phyloP scores from a whole-genome alignment of 2,329 filamentous ascomycete genomes.

The Scolecobasidium constrictum region DNA sequence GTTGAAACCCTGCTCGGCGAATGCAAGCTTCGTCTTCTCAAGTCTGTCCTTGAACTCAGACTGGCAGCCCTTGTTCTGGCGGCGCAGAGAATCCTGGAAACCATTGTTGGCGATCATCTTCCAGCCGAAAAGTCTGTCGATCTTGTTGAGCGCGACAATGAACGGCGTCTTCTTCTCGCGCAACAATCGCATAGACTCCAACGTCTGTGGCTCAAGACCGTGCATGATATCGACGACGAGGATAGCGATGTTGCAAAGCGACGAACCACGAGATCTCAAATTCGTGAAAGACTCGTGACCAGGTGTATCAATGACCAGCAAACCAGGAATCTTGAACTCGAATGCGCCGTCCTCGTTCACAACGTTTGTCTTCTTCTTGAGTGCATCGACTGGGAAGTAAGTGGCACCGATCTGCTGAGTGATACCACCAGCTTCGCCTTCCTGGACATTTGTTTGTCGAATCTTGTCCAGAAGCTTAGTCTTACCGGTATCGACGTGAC shows the following conservation, averaged over 20 bases:
- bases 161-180: slow-evolving; percentile 93
- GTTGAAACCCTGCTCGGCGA: slow-evolving; percentile 96
- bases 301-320: slow-evolving; percentile 94
- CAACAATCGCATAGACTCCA: slow-evolving; percentile 92
- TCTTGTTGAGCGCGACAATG: slow-evolving; percentile 98
- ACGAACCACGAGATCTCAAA: slow-evolving; percentile 89
- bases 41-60: slow-evolving; percentile 89
- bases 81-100: slow-evolving; percentile 80
- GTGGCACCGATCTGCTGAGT: slow-evolving; percentile 99
- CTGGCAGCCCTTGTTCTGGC: slow-evolving; percentile 88
- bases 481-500: slow-evolving; percentile 99
- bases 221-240: slow-evolving; percentile 99
- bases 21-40: slow-evolving; percentile 83
- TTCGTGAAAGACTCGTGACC: slow-evolving; percentile 99
- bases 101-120: slow-evolving; percentile 98
- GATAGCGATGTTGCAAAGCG: slow-evolving; percentile 98
- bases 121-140: slow-evolving; percentile 98
- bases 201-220: slow-evolving; percentile 90
- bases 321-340: slow-evolving; percentile 94
- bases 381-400: slow-evolving; percentile 92
- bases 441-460: slow-evolving; percentile 95
- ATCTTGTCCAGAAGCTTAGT: slow-evolving; percentile 99
- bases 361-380: slow-evolving; percentile 83
- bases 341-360: slow-evolving; percentile 86
- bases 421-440: slow-evolving; percentile 98